These are phyloP conservation scores for Copromyces sp. DNA, from an alignment of 495 filamentous ascomycete genomes.

Conservation along the genomic window DNA sequence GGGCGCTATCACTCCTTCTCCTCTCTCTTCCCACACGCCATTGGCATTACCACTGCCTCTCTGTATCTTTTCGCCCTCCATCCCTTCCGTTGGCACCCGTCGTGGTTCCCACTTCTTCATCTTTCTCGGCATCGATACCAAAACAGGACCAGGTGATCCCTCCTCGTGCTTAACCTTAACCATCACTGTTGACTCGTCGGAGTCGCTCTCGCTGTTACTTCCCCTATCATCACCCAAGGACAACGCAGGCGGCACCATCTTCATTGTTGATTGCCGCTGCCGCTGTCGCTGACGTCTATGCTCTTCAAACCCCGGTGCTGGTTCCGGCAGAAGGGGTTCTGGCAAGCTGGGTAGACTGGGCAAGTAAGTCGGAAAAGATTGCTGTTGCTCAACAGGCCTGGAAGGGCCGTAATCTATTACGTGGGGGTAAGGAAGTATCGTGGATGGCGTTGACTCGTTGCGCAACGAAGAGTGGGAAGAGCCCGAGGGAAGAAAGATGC, in stretches of 20 bases:
- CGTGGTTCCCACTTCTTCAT: neutral
- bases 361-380: neutral
- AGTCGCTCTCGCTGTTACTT: neutral
- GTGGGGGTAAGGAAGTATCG: neutral
- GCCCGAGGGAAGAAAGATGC: neutral
- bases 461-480: no score
- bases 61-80: neutral
- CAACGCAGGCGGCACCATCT: neutral
- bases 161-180: neutral
- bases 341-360: neutral
- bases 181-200: neutral
- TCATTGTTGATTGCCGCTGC: no score
- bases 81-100: neutral
- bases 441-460: neutral
- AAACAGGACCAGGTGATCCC: neutral
- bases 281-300: neutral
- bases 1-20: neutral
- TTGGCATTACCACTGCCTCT: neutral
- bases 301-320: neutral
- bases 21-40: neutral
- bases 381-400: neutral
- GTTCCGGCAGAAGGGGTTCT: neutral
- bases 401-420: neutral
- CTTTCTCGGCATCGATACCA: neutral
- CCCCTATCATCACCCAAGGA: neutral